Base-by-base conservation (phyloP, 192 early-diverging fungal genomes). In the Entophlyctis luteolus region DNA sequence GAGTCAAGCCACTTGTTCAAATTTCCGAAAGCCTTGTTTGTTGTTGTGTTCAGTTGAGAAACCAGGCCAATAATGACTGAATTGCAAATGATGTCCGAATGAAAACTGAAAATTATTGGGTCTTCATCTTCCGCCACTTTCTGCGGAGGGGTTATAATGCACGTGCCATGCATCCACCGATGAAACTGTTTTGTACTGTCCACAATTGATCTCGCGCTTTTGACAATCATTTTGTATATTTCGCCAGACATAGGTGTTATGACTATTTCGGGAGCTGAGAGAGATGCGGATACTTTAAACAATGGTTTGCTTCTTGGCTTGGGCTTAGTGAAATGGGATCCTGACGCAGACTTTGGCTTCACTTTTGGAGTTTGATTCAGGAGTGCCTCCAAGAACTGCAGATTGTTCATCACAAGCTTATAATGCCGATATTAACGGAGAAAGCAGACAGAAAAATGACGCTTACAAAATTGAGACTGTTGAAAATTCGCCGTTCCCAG, bases 181-280 rank as follows among this genome's bases (percentile, higher is more conserved):
- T 81, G 79, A 53, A 86, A 86, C 56, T 79, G 77, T 50, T 86
- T 86, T 34, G 83, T 79, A 23, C 81, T 76, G 46, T 86, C 85
- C n/a, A 86, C 66, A 20, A 86, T 76, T 1, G 81, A 81, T 14
- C 83, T 62, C 1, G 75, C 77, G 52, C 79, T 74, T 62, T 86
- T 86, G 36, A 85, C 74, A 58, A 86, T 85, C 81, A 86, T 77
- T 62, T 86, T 86, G 55, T 77, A 79, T 32, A 85, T 81, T 62
- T 85, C 85, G 16, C 66, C 77, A 3, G 79, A 70, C 12, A 83
- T 66, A 14, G 84, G 84, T 16, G 78, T 72, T 23, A 85, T 81
- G 0, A 85, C 70, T 42, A 86, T 86, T 72, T 86, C 84, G 33
- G 84, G 84, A 0, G 79, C 82, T 1, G 81, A 86, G 2, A 86